Evolutionary conservation across 2,329 filamentous ascomycete genomes (phyloP), one percentile per base, ranked within the genome.

Genomic region (Plenodomus lindquistii): DNA sequence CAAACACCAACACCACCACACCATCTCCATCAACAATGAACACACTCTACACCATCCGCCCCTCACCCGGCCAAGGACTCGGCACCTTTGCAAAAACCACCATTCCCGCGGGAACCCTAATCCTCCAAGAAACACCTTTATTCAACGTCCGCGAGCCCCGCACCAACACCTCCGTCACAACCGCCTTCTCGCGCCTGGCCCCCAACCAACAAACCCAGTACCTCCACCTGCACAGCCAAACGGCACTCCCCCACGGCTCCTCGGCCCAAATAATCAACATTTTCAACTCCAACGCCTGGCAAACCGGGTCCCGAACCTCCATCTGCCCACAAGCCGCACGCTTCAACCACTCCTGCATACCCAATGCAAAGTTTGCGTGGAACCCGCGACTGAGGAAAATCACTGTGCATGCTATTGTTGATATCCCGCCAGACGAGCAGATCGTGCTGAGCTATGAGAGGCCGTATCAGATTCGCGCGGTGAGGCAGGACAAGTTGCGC

Each of bases 61-160:
- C 54, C 9, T 58, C 67, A 1, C 59, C 64, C 0, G 62, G 64
- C 27, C 70, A 71, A 53, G 73, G 73, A 15, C 55, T 73, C 17
- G 74, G 73, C 21, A 59, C 70, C 13, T 70, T 74, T 46, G 71
- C 73, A 1, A 59, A 50, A 0, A 37, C 46, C 1, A 17, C 27
- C 17, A 71, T 76, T 17, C 50, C 54, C 7, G 46, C 50, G 11
- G 70, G 72, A n/a, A 67, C 69, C 5, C 61, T 60, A 38, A 65
- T 75, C 34, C 59, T 75, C n/a, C 48, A 56, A 42, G 73, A 75
- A 54, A 43, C 50, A 6, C 70, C 73, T 2, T 57, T 73, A 15
- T 60, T 75, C 52, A 53, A 65, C 42, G 49, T 67, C 17, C 44
- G 56, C 15, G 63, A 63, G 19, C 58, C 59, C 3, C 67, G 68